A percentile compares a stretch with the other conserved stretches of the same genome.
phyloP scores from a whole-genome alignment of 2,329 filamentous ascomycete species.

The Triangularia setosa region DNA sequence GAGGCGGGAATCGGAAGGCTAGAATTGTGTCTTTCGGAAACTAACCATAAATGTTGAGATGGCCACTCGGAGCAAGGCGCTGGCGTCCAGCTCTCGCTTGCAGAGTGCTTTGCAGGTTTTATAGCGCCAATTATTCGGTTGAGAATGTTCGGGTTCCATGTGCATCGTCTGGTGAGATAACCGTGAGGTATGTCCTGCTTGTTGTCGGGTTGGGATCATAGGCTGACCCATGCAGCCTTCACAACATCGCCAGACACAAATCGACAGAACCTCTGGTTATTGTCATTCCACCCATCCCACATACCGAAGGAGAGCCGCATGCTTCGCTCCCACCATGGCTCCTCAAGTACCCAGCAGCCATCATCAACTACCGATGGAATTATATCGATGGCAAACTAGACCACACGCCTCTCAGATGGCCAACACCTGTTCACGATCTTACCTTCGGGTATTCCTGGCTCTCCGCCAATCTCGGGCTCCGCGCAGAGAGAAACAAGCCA shows the following conservation, averaged over 20 bases:
- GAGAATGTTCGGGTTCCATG: slow-evolving; percentile 45
- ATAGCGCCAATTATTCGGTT: slow-evolving; percentile 26
- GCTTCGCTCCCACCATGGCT: slow-evolving; percentile 40
- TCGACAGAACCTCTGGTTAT: slow-evolving; percentile 46
- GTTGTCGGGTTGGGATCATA: neutral
- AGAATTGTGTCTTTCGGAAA: neutral
- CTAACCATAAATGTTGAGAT: slow-evolving; percentile 9
- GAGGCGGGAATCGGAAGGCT: neutral
- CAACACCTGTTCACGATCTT: slow-evolving; percentile 54
- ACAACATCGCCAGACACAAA: slow-evolving; percentile 40
- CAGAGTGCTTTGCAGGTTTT: slow-evolving; percentile 5
- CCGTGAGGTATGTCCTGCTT: slow-evolving; percentile 44
- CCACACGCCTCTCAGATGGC: slow-evolving; percentile 45
- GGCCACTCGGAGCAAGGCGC: slow-evolving; percentile 9
- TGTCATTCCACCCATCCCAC: slow-evolving; percentile 50
- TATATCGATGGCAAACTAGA: slow-evolving; percentile 2
- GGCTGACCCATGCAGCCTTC: slow-evolving; percentile 38
- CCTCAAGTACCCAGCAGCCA: slow-evolving; percentile 43
- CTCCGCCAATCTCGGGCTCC: slow-evolving; percentile 35
- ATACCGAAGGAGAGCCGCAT: slow-evolving; percentile 20
- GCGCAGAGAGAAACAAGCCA: slow-evolving; percentile 27
- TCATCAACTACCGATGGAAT: slow-evolving; percentile 59
- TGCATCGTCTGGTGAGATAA: slow-evolving; percentile 47
- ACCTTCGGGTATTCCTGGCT: slow-evolving; percentile 54
- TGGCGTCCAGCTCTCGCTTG: slow-evolving; percentile 7